Conservation (phyloP, 2,329 filamentous ascomycete species). For the Neodidymelliopsis sp. region DNA sequence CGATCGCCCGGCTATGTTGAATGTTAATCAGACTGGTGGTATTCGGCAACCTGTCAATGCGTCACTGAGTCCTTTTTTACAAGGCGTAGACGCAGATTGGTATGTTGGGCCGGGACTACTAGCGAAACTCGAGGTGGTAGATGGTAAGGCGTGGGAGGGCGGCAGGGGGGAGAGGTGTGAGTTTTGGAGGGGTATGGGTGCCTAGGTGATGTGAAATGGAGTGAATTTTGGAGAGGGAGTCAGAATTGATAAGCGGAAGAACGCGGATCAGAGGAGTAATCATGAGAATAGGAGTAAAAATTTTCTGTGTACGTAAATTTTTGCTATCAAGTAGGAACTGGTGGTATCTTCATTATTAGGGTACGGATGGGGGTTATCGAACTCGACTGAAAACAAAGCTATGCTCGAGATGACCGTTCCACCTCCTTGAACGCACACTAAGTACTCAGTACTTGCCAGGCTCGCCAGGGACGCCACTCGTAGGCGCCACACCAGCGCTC, state of each 20-base stretch:
- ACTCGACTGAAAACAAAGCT: neutral
- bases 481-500: constrained; percentile 20
- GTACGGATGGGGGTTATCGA: neutral
- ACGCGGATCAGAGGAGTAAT: no score
- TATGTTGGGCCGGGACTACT: constrained; percentile 20
- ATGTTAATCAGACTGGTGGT: constrained; percentile 33
- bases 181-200: constrained; percentile 28
- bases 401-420: no score
- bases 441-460: constrained; percentile 38
- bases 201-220: neutral
- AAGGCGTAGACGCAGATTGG: constrained; percentile 1
- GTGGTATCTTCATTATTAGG: constrained; percentile 6
- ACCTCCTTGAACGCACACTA: neutral
- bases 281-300: no score
- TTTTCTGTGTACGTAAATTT: neutral
- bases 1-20: no score
- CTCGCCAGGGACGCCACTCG: constrained; percentile 31
- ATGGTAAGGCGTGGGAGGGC: constrained; percentile 34
- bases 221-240: no score
- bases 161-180: constrained; percentile 32
- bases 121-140: constrained; percentile 25
- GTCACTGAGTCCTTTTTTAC: constrained; percentile 2
- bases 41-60: constrained; percentile 1
- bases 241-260: no score
- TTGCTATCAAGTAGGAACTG: neutral